phyloP scores from a whole-genome alignment of 176 grass and related monocot species.

The Avena insularis region DNA sequence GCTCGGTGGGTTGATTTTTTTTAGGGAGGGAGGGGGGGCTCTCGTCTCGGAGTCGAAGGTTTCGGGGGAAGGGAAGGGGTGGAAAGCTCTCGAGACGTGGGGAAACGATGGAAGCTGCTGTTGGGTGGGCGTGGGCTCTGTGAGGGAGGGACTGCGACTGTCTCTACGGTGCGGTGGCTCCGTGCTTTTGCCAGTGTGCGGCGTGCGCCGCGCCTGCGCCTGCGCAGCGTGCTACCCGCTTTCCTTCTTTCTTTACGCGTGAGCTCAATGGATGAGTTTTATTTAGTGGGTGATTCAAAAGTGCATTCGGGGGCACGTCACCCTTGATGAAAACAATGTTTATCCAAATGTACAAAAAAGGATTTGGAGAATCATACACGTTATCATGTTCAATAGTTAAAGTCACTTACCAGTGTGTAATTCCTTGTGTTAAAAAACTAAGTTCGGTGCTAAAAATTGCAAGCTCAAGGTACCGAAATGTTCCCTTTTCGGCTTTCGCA shows the following conservation, averaged over 20 bases:
- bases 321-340: not conserved
- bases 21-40: too few species aligned
- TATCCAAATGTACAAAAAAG: not conserved
- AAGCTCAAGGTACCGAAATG: too few species aligned
- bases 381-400: too few species aligned
- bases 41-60: not conserved
- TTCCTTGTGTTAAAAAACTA: too few species aligned
- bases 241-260: conserved; percentile 6
- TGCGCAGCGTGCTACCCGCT: not conserved
- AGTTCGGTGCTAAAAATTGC: too few species aligned
- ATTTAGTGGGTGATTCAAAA: not conserved
- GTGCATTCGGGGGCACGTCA: not conserved
- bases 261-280: not conserved
- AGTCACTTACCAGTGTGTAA: too few species aligned
- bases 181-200: conserved; percentile 26
- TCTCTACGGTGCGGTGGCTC: not conserved
- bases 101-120: not conserved
- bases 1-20: not conserved
- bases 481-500: too few species aligned
- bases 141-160: not conserved
- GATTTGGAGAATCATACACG: too few species aligned
- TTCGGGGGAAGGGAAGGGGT: not conserved
- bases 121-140: not conserved
- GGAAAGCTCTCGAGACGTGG: conserved; percentile 23
- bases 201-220: not conserved